Evolutionary conservation across 2,329 filamentous ascomycete genomes (phyloP).

Genomic region (Phialocephala sp.): DNA sequence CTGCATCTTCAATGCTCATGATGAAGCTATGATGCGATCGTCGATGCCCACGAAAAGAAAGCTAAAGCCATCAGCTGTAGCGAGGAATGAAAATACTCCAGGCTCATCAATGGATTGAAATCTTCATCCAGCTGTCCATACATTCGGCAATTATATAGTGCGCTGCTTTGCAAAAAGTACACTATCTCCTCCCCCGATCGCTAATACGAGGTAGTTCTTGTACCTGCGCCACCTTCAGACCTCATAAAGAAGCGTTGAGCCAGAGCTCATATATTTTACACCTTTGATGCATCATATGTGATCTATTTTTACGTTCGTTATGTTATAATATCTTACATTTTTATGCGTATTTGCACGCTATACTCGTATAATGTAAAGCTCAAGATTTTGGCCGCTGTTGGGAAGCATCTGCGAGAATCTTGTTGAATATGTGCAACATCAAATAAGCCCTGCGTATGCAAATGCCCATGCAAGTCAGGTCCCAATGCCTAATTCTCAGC

Average conservation of each 20-base stretch:
- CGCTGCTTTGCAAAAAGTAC: no score
- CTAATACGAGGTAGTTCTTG: neutral
- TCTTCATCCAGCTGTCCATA: neutral
- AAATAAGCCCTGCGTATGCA: no score
- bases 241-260: neutral
- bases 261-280: neutral
- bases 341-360: slow-evolving; percentile 1
- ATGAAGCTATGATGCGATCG: neutral
- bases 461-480: no score
- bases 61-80: neutral
- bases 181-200: neutral
- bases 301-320: neutral
- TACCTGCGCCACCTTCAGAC: neutral
- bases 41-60: neutral
- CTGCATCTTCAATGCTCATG: neutral
- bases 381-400: no score
- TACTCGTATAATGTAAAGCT: neutral
- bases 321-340: neutral
- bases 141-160: neutral
- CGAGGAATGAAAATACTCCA: neutral
- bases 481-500: no score
- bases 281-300: neutral
- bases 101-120: neutral
- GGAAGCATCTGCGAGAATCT: no score
- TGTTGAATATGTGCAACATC: no score